phyloP scores from a whole-genome alignment of 768 basidiomycete species.

The Leccinum disarticulatum region DNA sequence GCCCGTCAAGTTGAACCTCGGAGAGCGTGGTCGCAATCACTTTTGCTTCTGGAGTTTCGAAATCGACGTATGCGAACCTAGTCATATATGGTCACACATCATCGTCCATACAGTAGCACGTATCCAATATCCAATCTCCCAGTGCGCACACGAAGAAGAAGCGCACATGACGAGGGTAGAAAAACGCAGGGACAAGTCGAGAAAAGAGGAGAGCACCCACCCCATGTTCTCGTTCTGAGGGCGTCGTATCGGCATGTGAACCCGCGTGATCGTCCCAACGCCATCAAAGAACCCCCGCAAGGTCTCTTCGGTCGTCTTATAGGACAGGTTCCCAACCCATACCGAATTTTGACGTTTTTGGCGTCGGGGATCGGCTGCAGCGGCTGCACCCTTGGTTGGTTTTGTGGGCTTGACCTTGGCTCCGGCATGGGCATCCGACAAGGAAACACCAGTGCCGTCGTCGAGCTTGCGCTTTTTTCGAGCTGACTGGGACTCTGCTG shows the following conservation, averaged over 20 bases:
- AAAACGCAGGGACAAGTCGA: not conserved
- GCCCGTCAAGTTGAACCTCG: constrained; percentile 79
- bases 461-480: constrained; percentile 50
- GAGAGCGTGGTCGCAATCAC: constrained; percentile 73
- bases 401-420: not conserved
- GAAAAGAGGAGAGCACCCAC: constrained; percentile 44
- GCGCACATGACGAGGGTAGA: no score
- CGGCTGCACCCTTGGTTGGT: not conserved
- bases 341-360: constrained; percentile 78
- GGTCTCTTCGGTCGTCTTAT: constrained; percentile 79
- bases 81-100: constrained; percentile 8
- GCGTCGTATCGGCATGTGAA: constrained; percentile 84
- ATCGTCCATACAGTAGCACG: not conserved
- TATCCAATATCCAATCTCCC: not conserved
- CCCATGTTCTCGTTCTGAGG: constrained; percentile 74
- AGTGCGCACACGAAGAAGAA: not conserved
- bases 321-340: constrained; percentile 95
- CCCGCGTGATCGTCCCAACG: constrained; percentile 71
- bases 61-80: constrained; percentile 97
- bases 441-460: constrained; percentile 5
- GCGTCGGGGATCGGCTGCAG: constrained; percentile 16
- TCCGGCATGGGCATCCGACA: not conserved
- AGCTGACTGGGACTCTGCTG: constrained; percentile 12
- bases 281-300: constrained; percentile 69
- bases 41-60: constrained; percentile 75